Evolutionary conservation across 2,329 filamentous ascomycete genomes (phyloP).

Genomic region (Massarina eburnea): DNA sequence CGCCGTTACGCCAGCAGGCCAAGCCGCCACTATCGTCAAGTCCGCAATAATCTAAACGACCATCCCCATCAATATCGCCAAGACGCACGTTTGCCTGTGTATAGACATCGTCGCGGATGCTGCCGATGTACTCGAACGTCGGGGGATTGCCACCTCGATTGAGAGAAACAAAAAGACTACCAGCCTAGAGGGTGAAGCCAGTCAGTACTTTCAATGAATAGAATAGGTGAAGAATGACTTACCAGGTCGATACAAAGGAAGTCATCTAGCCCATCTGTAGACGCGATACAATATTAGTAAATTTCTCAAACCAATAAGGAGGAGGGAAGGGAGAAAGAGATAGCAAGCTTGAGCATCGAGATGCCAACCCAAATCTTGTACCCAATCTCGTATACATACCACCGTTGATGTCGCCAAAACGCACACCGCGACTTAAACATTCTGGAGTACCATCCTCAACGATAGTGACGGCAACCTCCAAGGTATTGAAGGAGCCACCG

Average conservation of each 20-base stretch:
- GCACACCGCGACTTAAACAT: constrained; percentile 6
- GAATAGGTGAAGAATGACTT: not conserved
- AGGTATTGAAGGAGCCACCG: not conserved
- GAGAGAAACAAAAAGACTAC: constrained; percentile 12
- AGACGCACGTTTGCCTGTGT: constrained; percentile 23
- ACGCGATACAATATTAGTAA: too few species aligned
- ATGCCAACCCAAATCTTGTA: too few species aligned
- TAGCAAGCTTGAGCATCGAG: too few species aligned
- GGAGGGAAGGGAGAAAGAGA: too few species aligned
- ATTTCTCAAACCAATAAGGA: too few species aligned
- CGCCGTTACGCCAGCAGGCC: constrained; percentile 39
- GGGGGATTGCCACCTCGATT: constrained; percentile 26
- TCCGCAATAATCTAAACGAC: constrained; percentile 39
- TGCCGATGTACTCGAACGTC: constrained; percentile 20
- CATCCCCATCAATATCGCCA: constrained; percentile 40
- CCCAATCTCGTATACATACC: too few species aligned
- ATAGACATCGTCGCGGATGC: constrained; percentile 11
- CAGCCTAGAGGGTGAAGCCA: constrained; percentile 6
- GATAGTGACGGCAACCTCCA: not conserved
- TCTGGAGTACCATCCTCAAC: not conserved
- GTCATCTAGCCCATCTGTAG: constrained; percentile 33
- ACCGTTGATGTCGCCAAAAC: constrained; percentile 32
- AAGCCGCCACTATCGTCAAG: constrained; percentile 26
- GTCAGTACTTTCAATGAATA: not conserved
- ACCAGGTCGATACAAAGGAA: constrained; percentile 26